Conservation (phyloP, 1,139 yeast genomes). For the Diutina rugosa region DNA sequence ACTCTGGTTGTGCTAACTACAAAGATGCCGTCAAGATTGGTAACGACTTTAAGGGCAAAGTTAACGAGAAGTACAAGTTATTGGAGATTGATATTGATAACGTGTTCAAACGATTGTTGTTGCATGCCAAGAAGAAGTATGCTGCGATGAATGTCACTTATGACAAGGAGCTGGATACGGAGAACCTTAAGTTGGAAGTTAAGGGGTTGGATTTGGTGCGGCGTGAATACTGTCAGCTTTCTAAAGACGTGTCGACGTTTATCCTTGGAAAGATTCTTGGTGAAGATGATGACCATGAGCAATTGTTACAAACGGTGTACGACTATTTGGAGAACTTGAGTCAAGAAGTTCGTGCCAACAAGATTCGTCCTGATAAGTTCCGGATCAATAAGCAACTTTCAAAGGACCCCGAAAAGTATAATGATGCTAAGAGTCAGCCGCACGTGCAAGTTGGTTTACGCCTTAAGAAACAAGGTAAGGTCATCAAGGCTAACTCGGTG, state of each 20-base stretch:
- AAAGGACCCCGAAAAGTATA: conserved; percentile 63
- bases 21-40: conserved; percentile 76
- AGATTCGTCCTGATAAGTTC: conserved; percentile 51
- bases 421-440: conserved; percentile 77
- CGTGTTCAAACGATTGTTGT: conserved; percentile 69
- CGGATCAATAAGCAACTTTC: conserved; percentile 66
- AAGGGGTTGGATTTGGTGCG: conserved; percentile 96
- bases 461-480: conserved; percentile 67
- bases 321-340: conserved; percentile 55
- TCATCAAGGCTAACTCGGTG: conserved; percentile 80
- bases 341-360: conserved; percentile 43
- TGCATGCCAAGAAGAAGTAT: conserved; percentile 96
- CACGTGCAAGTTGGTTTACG: conserved; percentile 88
- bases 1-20: conserved; percentile 64
- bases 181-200: conserved; percentile 55
- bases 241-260: conserved; percentile 75
- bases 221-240: conserved; percentile 88
- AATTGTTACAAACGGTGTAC: conserved; percentile 62
- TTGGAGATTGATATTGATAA: conserved; percentile 94
- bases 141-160: conserved; percentile 70
- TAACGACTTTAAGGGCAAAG: conserved; percentile 67
- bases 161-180: conserved; percentile 36
- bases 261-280: conserved; percentile 63
- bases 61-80: conserved; percentile 76
- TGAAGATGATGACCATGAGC: conserved; percentile 62